Percentiles rank a stretch among this genome's conserved stretches.
Conservation (phyloP, 768 basidiomycete genomes). For the Amanita exitialis region DNA sequence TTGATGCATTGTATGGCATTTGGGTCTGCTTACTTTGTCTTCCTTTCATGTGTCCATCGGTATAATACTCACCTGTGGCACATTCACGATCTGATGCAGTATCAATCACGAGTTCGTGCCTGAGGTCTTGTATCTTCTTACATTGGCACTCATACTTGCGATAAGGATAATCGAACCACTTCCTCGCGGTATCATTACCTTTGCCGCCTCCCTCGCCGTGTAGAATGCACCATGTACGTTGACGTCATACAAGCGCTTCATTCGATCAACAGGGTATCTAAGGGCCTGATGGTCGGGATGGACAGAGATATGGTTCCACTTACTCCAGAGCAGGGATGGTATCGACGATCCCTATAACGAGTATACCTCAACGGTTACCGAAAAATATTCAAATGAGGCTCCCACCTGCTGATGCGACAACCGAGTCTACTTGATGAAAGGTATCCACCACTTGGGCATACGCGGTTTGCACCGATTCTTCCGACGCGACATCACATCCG, state of each 20-base stretch:
- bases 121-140: slow-evolving; percentile 20
- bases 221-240: slow-evolving; percentile 93
- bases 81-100: slow-evolving; percentile 62
- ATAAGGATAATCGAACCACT: slow-evolving; percentile 80
- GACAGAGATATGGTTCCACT: slow-evolving; percentile 13
- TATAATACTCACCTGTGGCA: slow-evolving; percentile 55
- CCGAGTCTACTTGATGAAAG: slow-evolving; percentile 66
- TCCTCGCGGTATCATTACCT: slow-evolving; percentile 77
- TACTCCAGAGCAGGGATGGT: slow-evolving; percentile 84
- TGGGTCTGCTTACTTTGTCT: slow-evolving; percentile 43
- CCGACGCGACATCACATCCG: slow-evolving; percentile 83
- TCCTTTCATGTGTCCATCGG: background rate
- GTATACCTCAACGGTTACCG: background rate
- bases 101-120: slow-evolving; percentile 8
- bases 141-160: slow-evolving; percentile 85
- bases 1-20: slow-evolving; percentile 94
- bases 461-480: slow-evolving; percentile 65
- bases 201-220: slow-evolving; percentile 93
- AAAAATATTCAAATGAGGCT: background rate
- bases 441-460: slow-evolving; percentile 55
- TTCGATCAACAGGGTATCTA: slow-evolving; percentile 80
- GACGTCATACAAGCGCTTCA: slow-evolving; percentile 79
- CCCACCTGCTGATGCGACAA: slow-evolving; percentile 84
- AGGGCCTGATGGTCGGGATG: background rate
- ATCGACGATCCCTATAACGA: slow-evolving; percentile 62